phyloP scores from a whole-genome alignment of 2,329 filamentous ascomycete genomes.

The Simplicillium aogashimaense region DNA sequence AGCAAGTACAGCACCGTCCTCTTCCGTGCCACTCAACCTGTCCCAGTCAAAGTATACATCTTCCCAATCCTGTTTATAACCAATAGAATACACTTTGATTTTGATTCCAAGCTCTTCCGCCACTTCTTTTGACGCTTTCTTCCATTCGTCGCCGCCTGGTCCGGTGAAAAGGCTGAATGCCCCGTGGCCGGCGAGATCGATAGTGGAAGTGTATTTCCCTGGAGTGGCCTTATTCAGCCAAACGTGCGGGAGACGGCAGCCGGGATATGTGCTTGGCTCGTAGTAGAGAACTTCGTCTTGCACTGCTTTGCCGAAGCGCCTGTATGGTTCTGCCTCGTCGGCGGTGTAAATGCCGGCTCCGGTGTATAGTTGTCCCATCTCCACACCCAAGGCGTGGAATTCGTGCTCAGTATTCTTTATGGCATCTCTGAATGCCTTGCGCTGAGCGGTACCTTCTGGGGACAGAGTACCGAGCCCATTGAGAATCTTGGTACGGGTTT shows the following conservation, averaged over 20 bases:
- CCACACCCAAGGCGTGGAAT: conserved; percentile 45
- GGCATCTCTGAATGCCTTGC: conserved; percentile 27
- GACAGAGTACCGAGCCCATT: conserved; percentile 28
- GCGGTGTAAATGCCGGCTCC: conserved; percentile 31
- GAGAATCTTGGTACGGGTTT: conserved; percentile 26
- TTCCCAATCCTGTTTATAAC: conserved; percentile 48
- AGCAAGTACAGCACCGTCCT: conserved; percentile 47
- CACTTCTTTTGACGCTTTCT: conserved; percentile 31
- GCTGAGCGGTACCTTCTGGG: conserved; percentile 23
- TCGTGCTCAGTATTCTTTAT: conserved; percentile 34
- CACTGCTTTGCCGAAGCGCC: conserved; percentile 12
- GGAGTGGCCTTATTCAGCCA: conserved; percentile 46
- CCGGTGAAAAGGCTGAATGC: conserved; percentile 41
- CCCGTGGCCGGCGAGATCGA: conserved; percentile 49
- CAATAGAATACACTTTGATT: conserved; percentile 41
- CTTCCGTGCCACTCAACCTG: conserved; percentile 39
- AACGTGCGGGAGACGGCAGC: conserved; percentile 49
- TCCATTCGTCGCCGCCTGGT: conserved; percentile 46
- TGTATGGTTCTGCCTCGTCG: conserved; percentile 24
- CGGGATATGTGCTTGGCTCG: conserved; percentile 41
- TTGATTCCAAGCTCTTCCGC: conserved; percentile 28
- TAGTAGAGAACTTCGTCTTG: conserved; percentile 24
- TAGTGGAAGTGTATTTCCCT: conserved; percentile 38
- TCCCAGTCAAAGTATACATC: conserved; percentile 55
- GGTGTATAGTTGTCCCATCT: conserved; percentile 49